phyloP scores from a whole-genome alignment of 768 basidiomycete species.

The Leucosporidium yakuticum region DNA sequence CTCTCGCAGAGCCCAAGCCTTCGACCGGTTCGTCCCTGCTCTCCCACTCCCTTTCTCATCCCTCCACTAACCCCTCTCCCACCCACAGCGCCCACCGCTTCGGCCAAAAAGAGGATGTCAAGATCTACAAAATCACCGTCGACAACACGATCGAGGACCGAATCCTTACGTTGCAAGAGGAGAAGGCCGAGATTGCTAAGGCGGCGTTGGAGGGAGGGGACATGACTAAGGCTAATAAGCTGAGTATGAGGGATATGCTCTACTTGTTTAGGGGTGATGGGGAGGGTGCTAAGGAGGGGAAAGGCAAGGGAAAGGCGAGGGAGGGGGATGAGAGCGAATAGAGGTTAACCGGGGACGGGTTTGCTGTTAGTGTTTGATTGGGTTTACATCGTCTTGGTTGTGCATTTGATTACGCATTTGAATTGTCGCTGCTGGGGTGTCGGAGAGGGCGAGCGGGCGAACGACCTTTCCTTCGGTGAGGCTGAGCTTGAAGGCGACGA shows the following conservation, averaged over 20 bases:
- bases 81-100: conserved; percentile 45
- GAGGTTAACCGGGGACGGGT: too few species aligned
- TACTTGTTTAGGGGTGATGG: conserved; percentile 5
- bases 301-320: too few species aligned
- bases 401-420: too few species aligned
- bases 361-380: too few species aligned
- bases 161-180: conserved; percentile 79
- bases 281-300: too few species aligned
- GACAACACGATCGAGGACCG: conserved; percentile 44
- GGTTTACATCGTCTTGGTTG: too few species aligned
- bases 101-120: conserved; percentile 66
- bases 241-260: conserved; percentile 57
- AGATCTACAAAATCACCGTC: conserved; percentile 55
- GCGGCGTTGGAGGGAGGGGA: conserved; percentile 83
- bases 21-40: conserved; percentile 54
- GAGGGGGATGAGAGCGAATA: too few species aligned
- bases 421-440: too few species aligned
- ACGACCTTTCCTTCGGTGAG: too few species aligned
- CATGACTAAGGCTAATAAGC: conserved; percentile 62
- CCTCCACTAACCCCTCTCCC: conserved; percentile 7
- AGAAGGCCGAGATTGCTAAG: conserved; percentile 74
- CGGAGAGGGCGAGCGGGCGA: too few species aligned
- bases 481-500: too few species aligned
- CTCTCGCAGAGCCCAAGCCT: conserved; percentile 64
- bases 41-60: not conserved